Conservation (phyloP, 306 rosid genomes). For the Rosa multiflora region DNA sequence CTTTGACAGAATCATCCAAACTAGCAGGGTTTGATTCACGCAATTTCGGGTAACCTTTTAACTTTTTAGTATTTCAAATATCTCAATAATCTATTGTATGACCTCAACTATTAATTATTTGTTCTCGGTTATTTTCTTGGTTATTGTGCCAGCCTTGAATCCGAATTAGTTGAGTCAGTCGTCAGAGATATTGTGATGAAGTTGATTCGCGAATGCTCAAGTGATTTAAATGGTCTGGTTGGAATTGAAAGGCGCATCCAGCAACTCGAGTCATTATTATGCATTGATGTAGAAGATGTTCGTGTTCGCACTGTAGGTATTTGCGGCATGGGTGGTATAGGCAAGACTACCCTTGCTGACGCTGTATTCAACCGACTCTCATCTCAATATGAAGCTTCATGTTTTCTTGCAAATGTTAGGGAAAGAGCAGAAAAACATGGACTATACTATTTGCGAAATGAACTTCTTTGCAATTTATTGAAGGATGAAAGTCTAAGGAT, state of each 20-base stretch:
- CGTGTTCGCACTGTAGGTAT: conserved; percentile 10
- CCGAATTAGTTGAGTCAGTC: background rate
- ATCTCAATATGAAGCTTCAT: background rate
- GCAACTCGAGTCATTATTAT: background rate
- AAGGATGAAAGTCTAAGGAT: background rate
- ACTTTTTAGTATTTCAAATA: too few relatives aligned
- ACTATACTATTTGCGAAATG: background rate
- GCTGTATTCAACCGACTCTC: background rate
- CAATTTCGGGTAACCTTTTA: too few relatives aligned
- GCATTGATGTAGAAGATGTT: background rate
- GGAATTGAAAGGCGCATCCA: conserved; percentile 11
- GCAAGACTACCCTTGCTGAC: background rate
- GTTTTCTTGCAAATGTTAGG: background rate
- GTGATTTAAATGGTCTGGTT: conserved; percentile 4
- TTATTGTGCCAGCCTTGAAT: background rate
- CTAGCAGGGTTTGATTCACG: too few relatives aligned
- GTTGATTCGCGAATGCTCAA: background rate
- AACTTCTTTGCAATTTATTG: background rate
- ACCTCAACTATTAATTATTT: too few relatives aligned
- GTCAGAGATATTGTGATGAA: background rate
- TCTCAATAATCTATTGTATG: too few relatives aligned
- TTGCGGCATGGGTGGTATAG: conserved; percentile 29
- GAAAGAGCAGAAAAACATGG: background rate
- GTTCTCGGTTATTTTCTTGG: too few relatives aligned
- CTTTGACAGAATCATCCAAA: too few relatives aligned